Conservation (phyloP, 1,139 yeast species). For the Yamadazyma epiphylla region DNA sequence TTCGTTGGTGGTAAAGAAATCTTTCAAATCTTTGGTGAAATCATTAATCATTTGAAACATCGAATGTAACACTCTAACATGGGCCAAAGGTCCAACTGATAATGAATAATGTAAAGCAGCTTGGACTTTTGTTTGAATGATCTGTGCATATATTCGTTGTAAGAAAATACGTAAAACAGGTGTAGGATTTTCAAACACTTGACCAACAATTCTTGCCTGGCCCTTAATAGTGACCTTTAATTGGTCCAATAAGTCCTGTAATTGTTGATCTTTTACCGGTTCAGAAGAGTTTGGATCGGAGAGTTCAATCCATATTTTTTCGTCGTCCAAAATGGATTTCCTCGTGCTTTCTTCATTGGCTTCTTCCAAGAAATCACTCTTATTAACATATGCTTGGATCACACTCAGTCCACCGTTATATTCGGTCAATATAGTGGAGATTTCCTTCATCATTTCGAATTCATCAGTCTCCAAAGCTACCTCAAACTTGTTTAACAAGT, state of each 20-base stretch:
- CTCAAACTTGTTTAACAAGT: constrained; percentile 55
- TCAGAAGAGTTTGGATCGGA: constrained; percentile 34
- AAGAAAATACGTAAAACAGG: constrained; percentile 68
- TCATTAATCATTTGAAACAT: constrained; percentile 59
- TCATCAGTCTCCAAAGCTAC: constrained; percentile 56
- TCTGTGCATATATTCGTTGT: constrained; percentile 76
- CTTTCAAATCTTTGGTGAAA: constrained; percentile 64
- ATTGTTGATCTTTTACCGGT: constrained; percentile 28
- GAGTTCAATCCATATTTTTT: constrained; percentile 32
- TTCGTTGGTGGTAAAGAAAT: constrained; percentile 47
- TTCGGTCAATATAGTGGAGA: constrained; percentile 72
- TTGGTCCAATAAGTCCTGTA: constrained; percentile 30
- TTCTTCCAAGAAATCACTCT: constrained; percentile 65
- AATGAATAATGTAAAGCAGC: constrained; percentile 61
- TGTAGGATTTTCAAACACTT: constrained; percentile 66
- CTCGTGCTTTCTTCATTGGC: constrained; percentile 32
- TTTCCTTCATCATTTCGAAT: constrained; percentile 68
- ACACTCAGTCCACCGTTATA: constrained; percentile 86
- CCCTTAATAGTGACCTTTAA: constrained; percentile 49
- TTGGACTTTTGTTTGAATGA: constrained; percentile 65
- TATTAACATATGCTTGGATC: constrained; percentile 77
- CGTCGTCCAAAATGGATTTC: constrained; percentile 32
- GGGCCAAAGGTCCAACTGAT: constrained; percentile 65
- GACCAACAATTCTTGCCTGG: constrained; percentile 70
- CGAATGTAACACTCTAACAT: constrained; percentile 70